Evolutionary conservation across 2,329 filamentous ascomycete species (phyloP).

Genomic region (Pleomassaria siparia): DNA sequence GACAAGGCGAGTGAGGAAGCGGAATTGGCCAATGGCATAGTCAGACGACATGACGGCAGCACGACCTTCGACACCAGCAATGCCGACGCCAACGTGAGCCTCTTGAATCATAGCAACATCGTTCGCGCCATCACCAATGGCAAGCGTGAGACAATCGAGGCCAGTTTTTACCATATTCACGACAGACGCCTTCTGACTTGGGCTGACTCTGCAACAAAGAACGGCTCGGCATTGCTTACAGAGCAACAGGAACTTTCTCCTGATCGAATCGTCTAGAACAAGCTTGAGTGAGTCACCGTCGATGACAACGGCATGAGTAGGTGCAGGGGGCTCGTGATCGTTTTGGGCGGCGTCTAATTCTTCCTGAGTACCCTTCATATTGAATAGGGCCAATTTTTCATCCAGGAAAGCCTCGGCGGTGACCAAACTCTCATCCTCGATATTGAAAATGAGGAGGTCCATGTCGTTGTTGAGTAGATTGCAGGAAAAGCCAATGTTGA

Average conservation of each 20-base stretch:
- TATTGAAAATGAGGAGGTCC: conserved; percentile 89
- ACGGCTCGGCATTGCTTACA: conserved; percentile 98
- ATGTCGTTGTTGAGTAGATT: conserved; percentile 97
- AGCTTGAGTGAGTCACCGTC: conserved; percentile 92
- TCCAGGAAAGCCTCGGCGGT: conserved; percentile 72
- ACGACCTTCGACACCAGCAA: conserved; percentile 82
- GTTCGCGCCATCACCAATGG: conserved; percentile 87
- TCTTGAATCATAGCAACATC: conserved; percentile 94
- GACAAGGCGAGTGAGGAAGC: conserved; percentile 76
- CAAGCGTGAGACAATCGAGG: conserved; percentile 91
- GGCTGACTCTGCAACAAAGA: conserved; percentile 94
- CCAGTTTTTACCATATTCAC: conserved; percentile 94
- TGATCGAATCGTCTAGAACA: conserved; percentile 77
- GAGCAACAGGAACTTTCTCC: conserved; percentile 89
- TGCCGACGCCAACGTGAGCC: conserved; percentile 84
- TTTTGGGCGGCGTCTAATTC: conserved; percentile 77
- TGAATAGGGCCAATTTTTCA: conserved; percentile 70
- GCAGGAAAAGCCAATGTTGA: conserved; percentile 99
- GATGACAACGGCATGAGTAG: conserved; percentile 91
- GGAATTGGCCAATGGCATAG: conserved; percentile 86
- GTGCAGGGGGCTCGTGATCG: conserved; percentile 81
- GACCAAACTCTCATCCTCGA: conserved; percentile 70
- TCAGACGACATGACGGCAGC: conserved; percentile 85
- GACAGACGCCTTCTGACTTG: conserved; percentile 95
- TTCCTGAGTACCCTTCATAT: conserved; percentile 79